Evolutionary conservation across 768 basidiomycete species (phyloP).

Genomic region (Tephrocybe rancida): DNA sequence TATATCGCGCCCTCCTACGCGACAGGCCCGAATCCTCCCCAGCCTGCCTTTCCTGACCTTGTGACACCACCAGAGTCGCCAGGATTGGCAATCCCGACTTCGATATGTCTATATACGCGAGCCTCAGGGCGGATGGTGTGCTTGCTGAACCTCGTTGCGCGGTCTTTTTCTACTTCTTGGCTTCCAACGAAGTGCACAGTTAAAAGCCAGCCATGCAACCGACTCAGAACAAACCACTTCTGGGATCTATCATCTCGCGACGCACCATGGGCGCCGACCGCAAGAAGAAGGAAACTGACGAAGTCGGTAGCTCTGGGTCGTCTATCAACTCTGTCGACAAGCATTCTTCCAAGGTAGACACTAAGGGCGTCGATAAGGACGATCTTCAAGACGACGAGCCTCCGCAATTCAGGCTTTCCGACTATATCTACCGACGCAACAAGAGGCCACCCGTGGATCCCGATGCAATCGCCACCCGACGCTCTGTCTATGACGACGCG

Average conservation of each 20-base stretch:
- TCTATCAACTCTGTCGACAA: slow-evolving; percentile 8
- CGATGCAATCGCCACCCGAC: slow-evolving; percentile 46
- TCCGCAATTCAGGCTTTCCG: slow-evolving; percentile 32
- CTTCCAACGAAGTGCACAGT: neutral
- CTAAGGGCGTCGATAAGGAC: slow-evolving; percentile 20
- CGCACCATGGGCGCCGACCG: neutral
- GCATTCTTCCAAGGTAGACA: slow-evolving; percentile 6
- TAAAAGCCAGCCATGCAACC: neutral
- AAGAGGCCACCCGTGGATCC: slow-evolving; percentile 21
- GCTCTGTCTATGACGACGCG: slow-evolving; percentile 56
- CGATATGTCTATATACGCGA: neutral
- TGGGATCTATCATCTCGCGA: neutral
- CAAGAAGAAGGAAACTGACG: neutral
- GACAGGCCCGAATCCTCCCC: neutral
- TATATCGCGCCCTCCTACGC: neutral
- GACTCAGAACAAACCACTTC: neutral
- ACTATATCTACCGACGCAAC: slow-evolving; percentile 31
- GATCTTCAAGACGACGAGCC: slow-evolving; percentile 38
- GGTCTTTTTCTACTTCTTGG: neutral
- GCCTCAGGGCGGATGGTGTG: neutral
- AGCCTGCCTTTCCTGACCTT: neutral
- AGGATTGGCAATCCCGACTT: neutral
- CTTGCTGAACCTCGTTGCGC: neutral
- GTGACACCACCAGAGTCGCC: neutral
- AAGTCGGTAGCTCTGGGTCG: neutral